Evolutionary conservation across 129 eudicot genomes (phyloP).

Genomic region (Erigeron canadensis): DNA sequence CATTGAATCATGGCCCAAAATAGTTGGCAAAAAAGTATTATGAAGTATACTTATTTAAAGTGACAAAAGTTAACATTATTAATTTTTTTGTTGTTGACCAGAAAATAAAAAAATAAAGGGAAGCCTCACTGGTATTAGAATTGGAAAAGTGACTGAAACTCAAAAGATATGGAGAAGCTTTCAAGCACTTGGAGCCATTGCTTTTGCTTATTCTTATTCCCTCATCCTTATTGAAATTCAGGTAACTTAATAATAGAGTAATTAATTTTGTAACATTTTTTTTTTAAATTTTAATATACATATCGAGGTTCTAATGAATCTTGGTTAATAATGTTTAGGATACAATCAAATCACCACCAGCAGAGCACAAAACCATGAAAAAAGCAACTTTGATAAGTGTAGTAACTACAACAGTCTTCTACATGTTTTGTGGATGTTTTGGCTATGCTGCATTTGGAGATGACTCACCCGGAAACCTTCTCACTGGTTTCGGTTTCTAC

Average conservation of each 20-base stretch:
- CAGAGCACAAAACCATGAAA: constrained; percentile 93
- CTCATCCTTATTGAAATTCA: constrained; percentile 95
- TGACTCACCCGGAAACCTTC: constrained; percentile 83
- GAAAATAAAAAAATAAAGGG: constrained; percentile 68
- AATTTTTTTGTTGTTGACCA: constrained; percentile 24
- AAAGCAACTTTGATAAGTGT: constrained; percentile 82
- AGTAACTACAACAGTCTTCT: constrained; percentile 74
- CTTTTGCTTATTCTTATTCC: constrained; percentile 98
- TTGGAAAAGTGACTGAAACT: constrained; percentile 67
- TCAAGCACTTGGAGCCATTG: constrained; percentile 99
- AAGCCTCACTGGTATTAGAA: constrained; percentile 91
- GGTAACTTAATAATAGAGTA: constrained; percentile 34
- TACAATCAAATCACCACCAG: constrained; percentile 90
- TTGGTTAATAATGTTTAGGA: constrained; percentile 40
- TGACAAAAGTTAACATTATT: constrained; percentile 7
- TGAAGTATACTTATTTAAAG: not conserved
- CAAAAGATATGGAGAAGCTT: constrained; percentile 87
- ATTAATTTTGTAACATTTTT: no score
- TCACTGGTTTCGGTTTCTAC: constrained; percentile 99
- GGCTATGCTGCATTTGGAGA: constrained; percentile 99
- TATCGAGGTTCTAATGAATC: no score
- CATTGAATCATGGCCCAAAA: not conserved
- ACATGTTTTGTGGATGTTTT: constrained; percentile 96
- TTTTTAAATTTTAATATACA: no score
- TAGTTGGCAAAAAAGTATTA: not conserved